These are phyloP conservation scores for Ophiocordyceps camponoti-saundersi DNA, from an alignment of 2,329 filamentous ascomycete genomes.

Conservation along the genomic window DNA sequence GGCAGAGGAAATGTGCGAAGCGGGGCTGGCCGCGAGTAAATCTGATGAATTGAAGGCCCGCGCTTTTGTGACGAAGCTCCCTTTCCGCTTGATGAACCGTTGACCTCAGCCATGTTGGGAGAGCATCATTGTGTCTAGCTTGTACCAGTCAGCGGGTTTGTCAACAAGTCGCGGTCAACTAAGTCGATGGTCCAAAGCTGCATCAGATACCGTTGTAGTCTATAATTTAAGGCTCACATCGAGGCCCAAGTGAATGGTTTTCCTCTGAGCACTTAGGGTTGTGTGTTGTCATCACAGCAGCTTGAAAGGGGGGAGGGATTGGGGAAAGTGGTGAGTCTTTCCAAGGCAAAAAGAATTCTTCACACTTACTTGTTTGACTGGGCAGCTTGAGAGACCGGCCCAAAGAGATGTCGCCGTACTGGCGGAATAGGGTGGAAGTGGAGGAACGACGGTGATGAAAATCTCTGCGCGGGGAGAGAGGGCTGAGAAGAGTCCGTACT, in stretches of 20 bases:
- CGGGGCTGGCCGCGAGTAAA: slow-evolving; percentile 70
- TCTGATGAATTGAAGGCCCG: slow-evolving; percentile 40
- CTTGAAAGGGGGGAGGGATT: neutral
- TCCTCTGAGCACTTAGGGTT: slow-evolving; percentile 37
- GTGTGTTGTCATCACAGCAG: slow-evolving; percentile 43
- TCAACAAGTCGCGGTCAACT: slow-evolving; percentile 1
- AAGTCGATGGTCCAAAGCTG: slow-evolving; percentile 8
- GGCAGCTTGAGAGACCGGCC: neutral
- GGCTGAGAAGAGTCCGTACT: neutral
- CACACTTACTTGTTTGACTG: neutral
- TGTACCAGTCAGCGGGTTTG: neutral
- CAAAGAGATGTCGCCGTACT: neutral
- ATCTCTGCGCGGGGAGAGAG: neutral
- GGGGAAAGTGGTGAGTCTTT: neutral
- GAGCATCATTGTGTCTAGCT: slow-evolving; percentile 29
- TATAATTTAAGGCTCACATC: slow-evolving; percentile 47
- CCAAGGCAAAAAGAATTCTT: neutral
- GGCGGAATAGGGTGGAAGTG: neutral
- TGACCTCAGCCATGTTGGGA: slow-evolving; percentile 25
- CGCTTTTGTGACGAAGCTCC: slow-evolving; percentile 9
- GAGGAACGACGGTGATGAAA: neutral
- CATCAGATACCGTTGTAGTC: slow-evolving; percentile 99
- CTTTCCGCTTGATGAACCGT: slow-evolving; percentile 1
- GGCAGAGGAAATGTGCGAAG: slow-evolving; percentile 72
- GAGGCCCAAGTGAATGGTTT: slow-evolving; percentile 38